Conservation (phyloP, 768 basidiomycete genomes). For the Rhodotorula kratochvilovae region DNA sequence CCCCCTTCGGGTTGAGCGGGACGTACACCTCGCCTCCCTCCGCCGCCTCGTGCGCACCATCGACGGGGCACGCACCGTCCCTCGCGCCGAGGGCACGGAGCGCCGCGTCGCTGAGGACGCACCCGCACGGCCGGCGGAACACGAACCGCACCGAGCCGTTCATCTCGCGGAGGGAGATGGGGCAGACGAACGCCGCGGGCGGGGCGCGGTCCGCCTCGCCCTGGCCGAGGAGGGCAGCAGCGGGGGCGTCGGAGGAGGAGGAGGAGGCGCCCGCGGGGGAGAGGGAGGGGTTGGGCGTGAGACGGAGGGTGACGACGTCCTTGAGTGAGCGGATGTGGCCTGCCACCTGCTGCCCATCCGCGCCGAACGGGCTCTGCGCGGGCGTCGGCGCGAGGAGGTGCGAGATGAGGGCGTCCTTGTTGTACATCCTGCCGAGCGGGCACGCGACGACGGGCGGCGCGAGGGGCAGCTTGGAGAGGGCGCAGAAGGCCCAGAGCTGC, state of each 20-base stretch:
- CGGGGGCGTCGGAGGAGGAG: constrained; percentile 37
- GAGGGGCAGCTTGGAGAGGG: constrained; percentile 89
- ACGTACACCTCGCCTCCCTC: constrained; percentile 59
- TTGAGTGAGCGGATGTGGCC: constrained; percentile 85
- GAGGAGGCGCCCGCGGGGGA: constrained; percentile 40
- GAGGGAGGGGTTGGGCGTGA: constrained; percentile 71
- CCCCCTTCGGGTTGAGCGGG: constrained; percentile 66
- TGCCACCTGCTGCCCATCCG: constrained; percentile 82
- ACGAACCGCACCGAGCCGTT: constrained; percentile 83
- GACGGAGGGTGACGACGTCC: constrained; percentile 77
- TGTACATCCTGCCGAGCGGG: constrained; percentile 88
- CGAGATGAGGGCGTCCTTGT: constrained; percentile 89
- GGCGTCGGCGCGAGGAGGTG: constrained; percentile 74
- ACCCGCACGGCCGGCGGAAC: constrained; percentile 78
- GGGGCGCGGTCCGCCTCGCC: constrained; percentile 4
- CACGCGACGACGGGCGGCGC: constrained; percentile 87
- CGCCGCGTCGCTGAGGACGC: constrained; percentile 81
- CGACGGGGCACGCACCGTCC: constrained; percentile 40
- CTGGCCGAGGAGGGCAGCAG: constrained; percentile 45
- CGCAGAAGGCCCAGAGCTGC: constrained; percentile 89
- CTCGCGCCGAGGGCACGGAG: constrained; percentile 59
- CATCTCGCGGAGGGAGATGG: constrained; percentile 90
- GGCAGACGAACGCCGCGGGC: constrained; percentile 77
- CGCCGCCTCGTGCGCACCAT: constrained; percentile 34
- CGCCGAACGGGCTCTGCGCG: constrained; percentile 51